These are phyloP conservation scores for Cyclocybe aegerita DNA, from an alignment of 768 basidiomycete genomes.

Conservation along the genomic window DNA sequence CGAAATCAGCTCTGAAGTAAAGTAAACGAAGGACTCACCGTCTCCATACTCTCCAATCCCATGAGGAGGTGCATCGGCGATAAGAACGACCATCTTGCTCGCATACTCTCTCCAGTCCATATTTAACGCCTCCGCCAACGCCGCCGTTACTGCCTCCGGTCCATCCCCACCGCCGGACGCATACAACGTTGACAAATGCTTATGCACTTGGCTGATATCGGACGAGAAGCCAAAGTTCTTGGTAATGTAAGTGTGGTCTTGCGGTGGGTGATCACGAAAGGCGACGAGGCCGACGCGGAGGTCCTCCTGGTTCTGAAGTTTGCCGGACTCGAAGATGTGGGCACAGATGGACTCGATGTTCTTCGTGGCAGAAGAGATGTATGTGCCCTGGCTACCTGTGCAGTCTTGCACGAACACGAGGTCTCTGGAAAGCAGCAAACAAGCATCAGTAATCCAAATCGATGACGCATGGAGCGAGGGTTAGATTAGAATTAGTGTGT, in stretches of 20 bases:
- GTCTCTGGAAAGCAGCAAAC: constrained; percentile 51
- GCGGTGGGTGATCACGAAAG: constrained; percentile 96
- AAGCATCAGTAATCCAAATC: constrained; percentile 8
- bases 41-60: constrained; percentile 97
- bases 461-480: neutral
- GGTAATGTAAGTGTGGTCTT: constrained; percentile 93
- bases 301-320: constrained; percentile 84
- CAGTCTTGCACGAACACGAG: constrained; percentile 96
- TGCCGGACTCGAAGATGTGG: constrained; percentile 92
- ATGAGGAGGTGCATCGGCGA: constrained; percentile 97
- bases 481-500: neutral
- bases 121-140: constrained; percentile 78
- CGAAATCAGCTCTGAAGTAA: constrained; percentile 11
- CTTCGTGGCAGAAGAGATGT: constrained; percentile 91
- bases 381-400: constrained; percentile 88
- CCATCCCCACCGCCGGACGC: constrained; percentile 94
- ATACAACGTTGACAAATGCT: constrained; percentile 78
- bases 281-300: constrained; percentile 90
- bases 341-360: constrained; percentile 96
- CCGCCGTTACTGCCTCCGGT: constrained; percentile 96
- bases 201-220: constrained; percentile 85
- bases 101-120: constrained; percentile 91
- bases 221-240: constrained; percentile 95
- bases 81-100: constrained; percentile 94
- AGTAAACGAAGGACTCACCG: constrained; percentile 47